Evolutionary conservation across 2,329 filamentous ascomycete genomes (phyloP).

Genomic region (Trichoderma aggressivum): DNA sequence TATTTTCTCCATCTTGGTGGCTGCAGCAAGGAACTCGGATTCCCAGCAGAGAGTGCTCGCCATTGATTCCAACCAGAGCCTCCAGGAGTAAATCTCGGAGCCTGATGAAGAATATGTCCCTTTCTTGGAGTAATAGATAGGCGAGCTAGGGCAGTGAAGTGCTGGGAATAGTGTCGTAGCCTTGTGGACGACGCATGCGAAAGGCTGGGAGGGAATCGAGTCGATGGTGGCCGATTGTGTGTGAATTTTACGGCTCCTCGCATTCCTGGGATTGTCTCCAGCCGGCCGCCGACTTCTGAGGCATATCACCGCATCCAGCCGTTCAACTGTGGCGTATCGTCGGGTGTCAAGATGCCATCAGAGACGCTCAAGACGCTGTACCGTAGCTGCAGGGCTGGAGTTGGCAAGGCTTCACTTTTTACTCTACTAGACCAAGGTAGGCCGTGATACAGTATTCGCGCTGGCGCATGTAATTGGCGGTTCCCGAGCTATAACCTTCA

Average conservation of each 20-base stretch:
- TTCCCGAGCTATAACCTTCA: neutral
- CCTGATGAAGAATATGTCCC: constrained; percentile 9
- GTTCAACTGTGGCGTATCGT: neutral
- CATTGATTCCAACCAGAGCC: constrained; percentile 13
- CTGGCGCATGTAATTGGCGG: constrained; percentile 4
- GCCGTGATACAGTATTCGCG: neutral
- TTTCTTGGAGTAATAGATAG: constrained; percentile 13
- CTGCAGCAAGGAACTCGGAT: constrained; percentile 3
- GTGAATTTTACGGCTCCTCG: constrained; percentile 27
- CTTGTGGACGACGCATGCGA: neutral
- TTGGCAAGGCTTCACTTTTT: constrained; percentile 2
- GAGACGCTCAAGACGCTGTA: neutral
- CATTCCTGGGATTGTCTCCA: constrained; percentile 29
- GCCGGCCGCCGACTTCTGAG: constrained; percentile 21
- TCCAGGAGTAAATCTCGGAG: constrained; percentile 14
- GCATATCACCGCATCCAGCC: constrained; percentile 26
- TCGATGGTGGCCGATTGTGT: constrained; percentile 21
- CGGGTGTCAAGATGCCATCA: neutral
- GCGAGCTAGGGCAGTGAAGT: constrained; percentile 21
- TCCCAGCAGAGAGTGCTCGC: constrained; percentile 4
- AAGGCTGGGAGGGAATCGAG: constrained; percentile 19
- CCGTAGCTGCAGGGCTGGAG: neutral
- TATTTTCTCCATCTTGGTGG: constrained; percentile 23
- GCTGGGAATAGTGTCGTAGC: constrained; percentile 10
- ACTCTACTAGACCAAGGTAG: neutral